Percentiles rank a stretch among this genome's conserved stretches.
These are phyloP conservation scores for Ophiocordyceps camponoti-rufipedis DNA, from an alignment of 2,329 filamentous ascomycete species.

Conservation along the genomic window DNA sequence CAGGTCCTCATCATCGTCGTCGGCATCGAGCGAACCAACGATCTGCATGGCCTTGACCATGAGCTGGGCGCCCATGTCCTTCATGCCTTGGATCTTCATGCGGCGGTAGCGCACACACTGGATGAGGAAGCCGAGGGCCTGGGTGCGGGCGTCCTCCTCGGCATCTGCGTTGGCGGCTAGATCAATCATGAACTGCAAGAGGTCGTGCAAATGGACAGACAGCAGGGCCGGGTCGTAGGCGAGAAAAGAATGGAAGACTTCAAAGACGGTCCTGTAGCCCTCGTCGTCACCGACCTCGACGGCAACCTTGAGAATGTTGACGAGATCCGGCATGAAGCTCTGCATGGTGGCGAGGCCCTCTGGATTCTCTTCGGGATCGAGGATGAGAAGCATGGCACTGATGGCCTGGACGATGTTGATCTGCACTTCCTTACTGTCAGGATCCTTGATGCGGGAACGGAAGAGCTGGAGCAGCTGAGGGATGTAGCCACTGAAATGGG, in stretches of 20 bases:
- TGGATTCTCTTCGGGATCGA: slow-evolving; percentile 74
- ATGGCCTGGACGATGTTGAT: slow-evolving; percentile 88
- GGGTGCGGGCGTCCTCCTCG: slow-evolving; percentile 71
- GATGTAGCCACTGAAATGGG: slow-evolving; percentile 68
- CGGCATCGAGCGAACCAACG: slow-evolving; percentile 69
- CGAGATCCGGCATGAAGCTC: slow-evolving; percentile 69
- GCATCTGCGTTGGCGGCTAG: slow-evolving; percentile 58
- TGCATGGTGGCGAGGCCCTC: slow-evolving; percentile 59
- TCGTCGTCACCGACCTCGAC: slow-evolving; percentile 72
- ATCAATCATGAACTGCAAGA: slow-evolving; percentile 87
- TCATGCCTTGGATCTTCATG: slow-evolving; percentile 85
- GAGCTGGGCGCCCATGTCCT: slow-evolving; percentile 65
- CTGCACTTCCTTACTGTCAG: slow-evolving; percentile 78
- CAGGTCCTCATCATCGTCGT: slow-evolving; percentile 56
- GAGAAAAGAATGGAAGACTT: slow-evolving; percentile 91
- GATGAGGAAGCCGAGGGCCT: slow-evolving; percentile 86
- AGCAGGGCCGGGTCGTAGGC: slow-evolving; percentile 76
- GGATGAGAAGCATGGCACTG: slow-evolving; percentile 69
- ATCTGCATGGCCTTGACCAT: slow-evolving; percentile 80
- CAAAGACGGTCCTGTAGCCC: slow-evolving; percentile 75
- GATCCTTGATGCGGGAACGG: slow-evolving; percentile 71
- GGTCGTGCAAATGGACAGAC: slow-evolving; percentile 70
- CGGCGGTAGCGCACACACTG: slow-evolving; percentile 83
- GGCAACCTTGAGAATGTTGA: slow-evolving; percentile 69
- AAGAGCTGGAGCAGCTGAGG: slow-evolving; percentile 69